Conservation (phyloP, 345 rosid species). For the Kandelia obovata region DNA sequence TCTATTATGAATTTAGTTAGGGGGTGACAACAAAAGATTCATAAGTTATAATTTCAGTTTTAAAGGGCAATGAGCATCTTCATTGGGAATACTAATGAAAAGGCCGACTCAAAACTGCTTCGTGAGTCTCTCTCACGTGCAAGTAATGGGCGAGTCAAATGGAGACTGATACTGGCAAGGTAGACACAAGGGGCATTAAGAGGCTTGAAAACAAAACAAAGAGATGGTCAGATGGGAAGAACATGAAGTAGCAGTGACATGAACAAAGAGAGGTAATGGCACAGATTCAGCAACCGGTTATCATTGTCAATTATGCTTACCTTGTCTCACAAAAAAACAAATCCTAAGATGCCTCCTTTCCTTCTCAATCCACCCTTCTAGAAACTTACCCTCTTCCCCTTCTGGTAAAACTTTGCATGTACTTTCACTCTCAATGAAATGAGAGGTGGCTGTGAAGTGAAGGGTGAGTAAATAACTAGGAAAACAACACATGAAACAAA, state of each 20-base stretch:
- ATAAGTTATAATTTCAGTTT: no score
- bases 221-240: constrained; percentile 12
- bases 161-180: constrained; percentile 5
- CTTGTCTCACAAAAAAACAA: constrained; percentile 46
- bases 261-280: constrained; percentile 43
- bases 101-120: background rate
- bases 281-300: constrained; percentile 30
- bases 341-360: constrained; percentile 82
- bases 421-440: constrained; percentile 54
- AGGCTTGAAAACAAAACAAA: constrained; percentile 3
- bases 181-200: constrained; percentile 6
- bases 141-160: constrained; percentile 15
- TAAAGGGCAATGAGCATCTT: no score
- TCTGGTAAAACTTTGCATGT: constrained; percentile 42
- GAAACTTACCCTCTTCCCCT: constrained; percentile 49
- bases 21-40: no score
- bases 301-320: constrained; percentile 42
- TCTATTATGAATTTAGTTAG: no score
- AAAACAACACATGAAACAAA: constrained; percentile 76
- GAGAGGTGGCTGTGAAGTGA: constrained; percentile 13
- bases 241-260: constrained; percentile 16
- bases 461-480: constrained; percentile 42
- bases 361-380: constrained; percentile 56
- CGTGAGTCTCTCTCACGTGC: constrained; percentile 3
- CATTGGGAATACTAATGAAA: no score